phyloP scores from a whole-genome alignment of 2,329 filamentous ascomycete genomes.

The Chaetomium sp. region DNA sequence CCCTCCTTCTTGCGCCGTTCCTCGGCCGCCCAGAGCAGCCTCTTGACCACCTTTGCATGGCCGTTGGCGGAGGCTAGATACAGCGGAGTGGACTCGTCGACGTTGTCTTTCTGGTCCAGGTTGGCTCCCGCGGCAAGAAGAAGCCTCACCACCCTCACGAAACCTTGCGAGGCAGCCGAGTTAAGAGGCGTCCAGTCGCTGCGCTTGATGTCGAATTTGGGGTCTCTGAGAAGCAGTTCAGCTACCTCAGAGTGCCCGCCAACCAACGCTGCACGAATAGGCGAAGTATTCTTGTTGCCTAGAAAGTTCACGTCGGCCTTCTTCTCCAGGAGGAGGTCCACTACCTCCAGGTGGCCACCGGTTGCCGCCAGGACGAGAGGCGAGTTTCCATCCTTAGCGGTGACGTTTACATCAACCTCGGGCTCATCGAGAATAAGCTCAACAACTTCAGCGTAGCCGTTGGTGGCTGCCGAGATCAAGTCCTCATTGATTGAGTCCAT shows the following conservation, averaged over 20 bases:
- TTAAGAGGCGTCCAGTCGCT: not conserved
- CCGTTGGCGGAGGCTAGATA: not conserved
- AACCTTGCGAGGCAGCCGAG: not conserved
- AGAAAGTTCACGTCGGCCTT: not conserved
- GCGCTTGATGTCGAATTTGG: not conserved
- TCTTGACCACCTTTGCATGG: not conserved
- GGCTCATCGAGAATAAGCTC: not conserved
- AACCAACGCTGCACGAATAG: not conserved
- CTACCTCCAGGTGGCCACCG: not conserved
- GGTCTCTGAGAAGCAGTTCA: not conserved
- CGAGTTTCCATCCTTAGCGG: not conserved
- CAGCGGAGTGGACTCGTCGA: not conserved
- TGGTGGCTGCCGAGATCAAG: not conserved
- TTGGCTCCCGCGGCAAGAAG: not conserved
- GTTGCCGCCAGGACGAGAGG: not conserved
- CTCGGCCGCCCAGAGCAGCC: not conserved
- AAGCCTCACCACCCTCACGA: not conserved
- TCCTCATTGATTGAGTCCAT: not conserved
- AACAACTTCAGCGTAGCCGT: not conserved
- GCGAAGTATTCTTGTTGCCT: not conserved
- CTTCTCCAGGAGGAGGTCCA: not conserved
- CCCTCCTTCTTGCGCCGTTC: no score
- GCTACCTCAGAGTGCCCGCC: not conserved
- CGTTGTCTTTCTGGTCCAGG: not conserved
- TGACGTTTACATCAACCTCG: not conserved